Evolutionary conservation across 805 yeast genomes (phyloP), one percentile per base, ranked within the genome.

Genomic region (Peterozyma xylosa): DNA sequence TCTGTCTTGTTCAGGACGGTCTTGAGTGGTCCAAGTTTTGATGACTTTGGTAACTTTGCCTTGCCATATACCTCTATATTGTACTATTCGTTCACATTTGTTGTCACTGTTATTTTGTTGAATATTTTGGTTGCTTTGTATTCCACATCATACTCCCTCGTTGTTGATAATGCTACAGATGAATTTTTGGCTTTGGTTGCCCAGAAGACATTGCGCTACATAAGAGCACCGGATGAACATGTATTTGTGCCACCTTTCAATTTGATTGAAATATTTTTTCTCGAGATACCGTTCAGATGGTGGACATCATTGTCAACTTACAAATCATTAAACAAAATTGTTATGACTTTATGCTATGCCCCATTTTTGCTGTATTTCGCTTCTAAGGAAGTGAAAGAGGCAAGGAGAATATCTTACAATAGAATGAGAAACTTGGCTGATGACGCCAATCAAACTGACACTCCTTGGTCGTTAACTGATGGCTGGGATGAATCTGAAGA

Each of bases 161-260:
- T 88, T 50, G 83, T 82, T 41, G 91, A 78, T 39, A 86, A 87
- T 65, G 88, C 96, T 1, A 77, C 82, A 15, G 87, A 85, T 56
- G 96, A 88, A 59, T 88, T 82, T 57, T 74, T 87, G 68, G 95
- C 95, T 0, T 71, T 86, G 43, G 85, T 85, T 51, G 86, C 96
- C 3, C 84, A 84, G 49, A 86, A 88, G 67, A 86, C 95, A 0
- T 70, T 88, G 52, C 72, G 90, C 48, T 88, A 84, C 58, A 79
- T 87, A 42, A 72, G 96, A 53, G 96, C 96, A 0, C 96, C 96
- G 0, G 96, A 88, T 64, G 82, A 79, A 46, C 79, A 84, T 55
- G 84, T 87, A 35, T 88, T 78, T 58, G 89, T 86, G 21, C 91
- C 96, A 4, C 96, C 96, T 4, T 71, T 86, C 50, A 88, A 88